Percentiles rank a stretch among this genome's conserved stretches.
These are phyloP conservation scores for Monocercomonoides exilis DNA, from an alignment of 78 protist genomes.

Conservation along the genomic window DNA sequence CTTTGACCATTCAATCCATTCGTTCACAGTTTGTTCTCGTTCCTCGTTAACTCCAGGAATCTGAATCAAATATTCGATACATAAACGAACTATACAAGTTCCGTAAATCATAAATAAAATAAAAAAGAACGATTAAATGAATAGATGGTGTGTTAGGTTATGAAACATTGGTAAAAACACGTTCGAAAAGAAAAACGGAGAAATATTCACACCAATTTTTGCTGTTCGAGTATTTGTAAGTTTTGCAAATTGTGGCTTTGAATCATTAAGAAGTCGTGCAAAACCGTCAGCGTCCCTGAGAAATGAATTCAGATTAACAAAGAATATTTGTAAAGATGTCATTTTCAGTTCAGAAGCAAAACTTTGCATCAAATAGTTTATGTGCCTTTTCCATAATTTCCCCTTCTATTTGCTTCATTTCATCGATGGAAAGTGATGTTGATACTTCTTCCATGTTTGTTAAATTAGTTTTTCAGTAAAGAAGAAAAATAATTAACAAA, in stretches of 20 bases:
- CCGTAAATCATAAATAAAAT: too few relatives aligned
- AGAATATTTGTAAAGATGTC: too few relatives aligned
- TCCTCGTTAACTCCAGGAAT: neutral
- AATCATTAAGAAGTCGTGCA: neutral
- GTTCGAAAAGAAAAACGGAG: neutral
- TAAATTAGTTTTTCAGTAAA: too few relatives aligned
- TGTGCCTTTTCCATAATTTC: too few relatives aligned
- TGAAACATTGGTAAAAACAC: neutral
- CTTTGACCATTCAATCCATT: slow-evolving; percentile 5
- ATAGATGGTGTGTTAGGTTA: neutral
- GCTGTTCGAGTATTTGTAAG: neutral
- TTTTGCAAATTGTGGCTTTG: neutral
- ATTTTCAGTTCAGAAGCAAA: too few relatives aligned
- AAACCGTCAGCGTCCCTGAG: too few relatives aligned
- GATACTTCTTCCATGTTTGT: too few relatives aligned
- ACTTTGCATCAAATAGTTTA: too few relatives aligned
- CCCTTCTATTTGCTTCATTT: too few relatives aligned
- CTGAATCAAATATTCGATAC: neutral
- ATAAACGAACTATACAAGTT: neutral
- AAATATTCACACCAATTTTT: neutral
- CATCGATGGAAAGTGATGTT: too few relatives aligned
- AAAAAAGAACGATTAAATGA: neutral
- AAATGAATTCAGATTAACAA: too few relatives aligned
- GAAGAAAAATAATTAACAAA: too few relatives aligned
- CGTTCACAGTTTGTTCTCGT: neutral